Conservation (phyloP, 2,329 filamentous ascomycete species). For the Paramyrothecium roridum region DNA sequence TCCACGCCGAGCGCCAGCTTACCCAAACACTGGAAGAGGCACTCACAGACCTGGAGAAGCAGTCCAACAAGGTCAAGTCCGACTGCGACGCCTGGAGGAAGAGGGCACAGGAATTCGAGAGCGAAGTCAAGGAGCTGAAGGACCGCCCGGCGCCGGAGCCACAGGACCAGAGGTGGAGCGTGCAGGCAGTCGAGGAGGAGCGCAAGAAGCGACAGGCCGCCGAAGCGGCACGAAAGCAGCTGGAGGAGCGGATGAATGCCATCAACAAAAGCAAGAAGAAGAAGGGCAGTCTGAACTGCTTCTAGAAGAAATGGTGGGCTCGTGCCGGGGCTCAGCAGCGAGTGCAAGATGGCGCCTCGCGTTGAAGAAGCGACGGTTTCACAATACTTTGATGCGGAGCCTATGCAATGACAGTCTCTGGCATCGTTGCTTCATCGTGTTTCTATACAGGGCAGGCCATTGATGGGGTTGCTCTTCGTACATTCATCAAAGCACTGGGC, state of each 20-base stretch:
- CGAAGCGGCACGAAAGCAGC: constrained; percentile 80
- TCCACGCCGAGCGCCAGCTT: constrained; percentile 93
- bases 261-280: constrained; percentile 89
- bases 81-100: constrained; percentile 91
- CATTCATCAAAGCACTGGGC: constrained; percentile 20
- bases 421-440: neutral
- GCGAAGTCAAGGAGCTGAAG: constrained; percentile 65
- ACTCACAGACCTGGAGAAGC: constrained; percentile 86
- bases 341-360: constrained; percentile 2
- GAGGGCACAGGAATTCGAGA: constrained; percentile 73
- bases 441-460: constrained; percentile 6
- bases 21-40: constrained; percentile 95
- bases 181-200: constrained; percentile 95
- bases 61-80: constrained; percentile 85
- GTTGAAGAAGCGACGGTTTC: neutral
- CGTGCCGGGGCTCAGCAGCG: constrained; percentile 8
- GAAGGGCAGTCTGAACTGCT: constrained; percentile 95
- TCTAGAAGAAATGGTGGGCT: constrained; percentile 7
- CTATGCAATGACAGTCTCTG: neutral
- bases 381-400: neutral
- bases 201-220: constrained; percentile 87
- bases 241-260: constrained; percentile 93
- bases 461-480: constrained; percentile 13
- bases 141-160: constrained; percentile 43
- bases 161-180: constrained; percentile 60